phyloP scores from a whole-genome alignment of 176 grass and related monocot species.

The Hyparrhenia diplandra region DNA sequence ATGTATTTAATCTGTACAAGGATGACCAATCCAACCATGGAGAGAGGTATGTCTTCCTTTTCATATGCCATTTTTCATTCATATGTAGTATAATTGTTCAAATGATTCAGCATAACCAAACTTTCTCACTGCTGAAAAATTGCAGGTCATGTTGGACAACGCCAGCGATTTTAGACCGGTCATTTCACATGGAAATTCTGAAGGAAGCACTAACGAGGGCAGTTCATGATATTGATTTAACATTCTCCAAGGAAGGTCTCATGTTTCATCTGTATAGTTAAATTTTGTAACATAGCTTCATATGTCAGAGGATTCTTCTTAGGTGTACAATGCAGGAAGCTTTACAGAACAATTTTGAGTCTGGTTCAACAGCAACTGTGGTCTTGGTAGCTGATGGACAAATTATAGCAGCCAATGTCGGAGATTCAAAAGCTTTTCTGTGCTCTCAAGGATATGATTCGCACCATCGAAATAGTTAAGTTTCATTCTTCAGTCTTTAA shows the following conservation, averaged over 20 bases:
- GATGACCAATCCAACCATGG: conserved; percentile 10
- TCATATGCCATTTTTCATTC: not conserved
- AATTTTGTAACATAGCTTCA: not conserved
- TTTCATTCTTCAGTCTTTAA: conserved; percentile 28
- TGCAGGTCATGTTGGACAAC: conserved; percentile 54
- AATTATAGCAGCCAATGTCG: conserved; percentile 80
- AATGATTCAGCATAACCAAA: conserved; percentile 2
- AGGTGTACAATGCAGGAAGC: conserved; percentile 73
- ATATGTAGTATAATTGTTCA: not conserved
- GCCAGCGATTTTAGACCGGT: conserved; percentile 55
- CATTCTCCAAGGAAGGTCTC: conserved; percentile 86
- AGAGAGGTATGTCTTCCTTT: conserved; percentile 33
- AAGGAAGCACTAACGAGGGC: conserved; percentile 87
- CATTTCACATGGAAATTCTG: conserved; percentile 76
- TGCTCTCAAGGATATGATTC: conserved; percentile 54
- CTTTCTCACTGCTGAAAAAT: conserved; percentile 27
- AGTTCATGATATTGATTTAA: conserved; percentile 84
- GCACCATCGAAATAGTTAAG: conserved; percentile 44
- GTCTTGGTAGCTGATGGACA: conserved; percentile 81
- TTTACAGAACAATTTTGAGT: conserved; percentile 50
- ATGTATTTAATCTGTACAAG: conserved; percentile 39
- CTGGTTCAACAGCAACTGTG: conserved; percentile 79
- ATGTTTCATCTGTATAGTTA: conserved; percentile 23
- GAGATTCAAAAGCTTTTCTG: conserved; percentile 91
- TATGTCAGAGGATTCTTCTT: conserved; percentile 8